Percentiles rank a stretch among this genome's conserved stretches.
phyloP scores from a whole-genome alignment of 768 basidiomycete species.

The Leccinellum rugosiceps region DNA sequence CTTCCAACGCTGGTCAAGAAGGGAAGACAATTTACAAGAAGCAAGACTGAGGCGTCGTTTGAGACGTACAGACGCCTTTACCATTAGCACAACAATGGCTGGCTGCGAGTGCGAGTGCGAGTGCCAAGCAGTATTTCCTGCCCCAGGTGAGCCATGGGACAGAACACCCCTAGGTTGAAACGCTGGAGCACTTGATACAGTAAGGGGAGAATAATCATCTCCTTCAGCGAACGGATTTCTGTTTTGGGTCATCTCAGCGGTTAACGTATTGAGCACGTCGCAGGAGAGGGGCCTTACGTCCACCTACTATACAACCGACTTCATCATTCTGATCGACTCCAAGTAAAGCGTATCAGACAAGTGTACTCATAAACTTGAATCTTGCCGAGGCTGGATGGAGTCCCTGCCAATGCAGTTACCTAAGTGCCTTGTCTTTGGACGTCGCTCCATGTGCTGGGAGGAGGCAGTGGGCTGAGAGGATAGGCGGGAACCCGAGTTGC shows the following conservation, averaged over 20 bases:
- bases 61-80: constrained; percentile 75
- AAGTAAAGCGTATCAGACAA: constrained; percentile 13
- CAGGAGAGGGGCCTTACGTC: constrained; percentile 52
- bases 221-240: constrained; percentile 96
- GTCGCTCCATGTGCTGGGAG: no score
- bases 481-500: no score
- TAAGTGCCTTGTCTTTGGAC: no score
- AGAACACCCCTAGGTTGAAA: constrained; percentile 88
- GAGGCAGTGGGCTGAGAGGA: no score
- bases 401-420: no score
- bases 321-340: constrained; percentile 90
- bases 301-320: constrained; percentile 74
- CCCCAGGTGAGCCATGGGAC: constrained; percentile 97
- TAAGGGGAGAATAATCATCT: constrained; percentile 91
- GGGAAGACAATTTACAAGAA: not conserved
- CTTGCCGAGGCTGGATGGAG: constrained; percentile 36
- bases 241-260: not conserved
- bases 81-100: constrained; percentile 77
- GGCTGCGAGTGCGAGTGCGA: constrained; percentile 72
- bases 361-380: constrained; percentile 44
- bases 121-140: constrained; percentile 78
- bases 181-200: constrained; percentile 95
- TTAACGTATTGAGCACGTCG: not conserved
- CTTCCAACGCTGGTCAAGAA: constrained; percentile 83
- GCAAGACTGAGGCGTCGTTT: not conserved